Evolutionary conservation across 148 eudicot genomes (phyloP).

Genomic region (Salicornia ramosissima): DNA sequence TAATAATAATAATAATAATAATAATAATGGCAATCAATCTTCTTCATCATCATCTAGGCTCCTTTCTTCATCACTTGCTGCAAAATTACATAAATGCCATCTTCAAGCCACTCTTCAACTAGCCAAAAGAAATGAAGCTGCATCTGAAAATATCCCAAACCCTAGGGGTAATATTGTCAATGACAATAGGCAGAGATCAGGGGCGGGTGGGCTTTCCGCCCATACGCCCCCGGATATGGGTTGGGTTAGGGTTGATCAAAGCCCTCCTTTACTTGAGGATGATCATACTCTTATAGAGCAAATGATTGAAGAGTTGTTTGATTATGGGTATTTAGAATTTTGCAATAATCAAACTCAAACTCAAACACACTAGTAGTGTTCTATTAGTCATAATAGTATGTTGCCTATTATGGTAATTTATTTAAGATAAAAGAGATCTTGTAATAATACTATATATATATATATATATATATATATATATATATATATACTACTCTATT

Average conservation of each 20-base stretch:
- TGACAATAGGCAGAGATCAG: slow-evolving; percentile 17
- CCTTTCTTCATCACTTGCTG: slow-evolving; percentile 63
- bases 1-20: too few relatives aligned
- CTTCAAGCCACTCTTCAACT: slow-evolving; percentile 52
- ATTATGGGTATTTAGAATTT: slow-evolving; percentile 58
- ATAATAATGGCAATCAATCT: too few relatives aligned
- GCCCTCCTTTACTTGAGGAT: slow-evolving; percentile 51
- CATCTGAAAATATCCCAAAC: slow-evolving; percentile 11
- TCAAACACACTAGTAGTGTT: neutral
- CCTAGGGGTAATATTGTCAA: slow-evolving; percentile 18
- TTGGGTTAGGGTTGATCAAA: slow-evolving; percentile 29
- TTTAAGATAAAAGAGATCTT: neutral
- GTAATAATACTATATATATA: neutral
- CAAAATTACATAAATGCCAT: slow-evolving; percentile 69
- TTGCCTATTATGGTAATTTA: neutral
- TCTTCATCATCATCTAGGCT: slow-evolving; percentile 49
- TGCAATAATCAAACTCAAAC: slow-evolving; percentile 14
- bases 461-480: neutral
- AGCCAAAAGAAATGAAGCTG: slow-evolving; percentile 31
- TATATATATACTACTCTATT: too few relatives aligned
- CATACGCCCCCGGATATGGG: slow-evolving; percentile 23
- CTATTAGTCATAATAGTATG: neutral
- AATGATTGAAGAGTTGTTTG: slow-evolving; percentile 81
- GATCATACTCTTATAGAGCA: slow-evolving; percentile 61
- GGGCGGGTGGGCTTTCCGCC: too few relatives aligned